These are phyloP conservation scores for Colletotrichum godetiae DNA, from an alignment of 2,329 filamentous ascomycete species.

Conservation along the genomic window DNA sequence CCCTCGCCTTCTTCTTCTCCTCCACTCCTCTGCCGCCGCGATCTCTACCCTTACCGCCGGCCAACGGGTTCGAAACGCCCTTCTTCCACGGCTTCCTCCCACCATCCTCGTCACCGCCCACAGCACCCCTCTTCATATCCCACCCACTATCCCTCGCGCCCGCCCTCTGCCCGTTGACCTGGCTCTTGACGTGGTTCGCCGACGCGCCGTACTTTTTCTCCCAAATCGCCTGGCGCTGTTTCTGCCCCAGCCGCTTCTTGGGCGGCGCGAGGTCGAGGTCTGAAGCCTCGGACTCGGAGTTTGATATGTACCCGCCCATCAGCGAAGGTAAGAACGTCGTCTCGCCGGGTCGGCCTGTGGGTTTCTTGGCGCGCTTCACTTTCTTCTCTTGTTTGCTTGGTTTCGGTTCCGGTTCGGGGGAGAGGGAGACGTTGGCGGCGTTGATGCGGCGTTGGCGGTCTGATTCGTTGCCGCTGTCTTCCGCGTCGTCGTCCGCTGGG, in stretches of 20 bases:
- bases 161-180: slow-evolving; percentile 45
- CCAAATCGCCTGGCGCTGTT: slow-evolving; percentile 81
- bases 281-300: slow-evolving; percentile 73
- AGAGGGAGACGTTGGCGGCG: slow-evolving; percentile 40
- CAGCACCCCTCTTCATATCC: slow-evolving; percentile 68
- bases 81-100: slow-evolving; percentile 63
- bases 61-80: slow-evolving; percentile 54
- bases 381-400: slow-evolving; percentile 46
- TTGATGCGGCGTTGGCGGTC: slow-evolving; percentile 40
- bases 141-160: slow-evolving; percentile 61
- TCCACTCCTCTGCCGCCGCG: slow-evolving; percentile 29
- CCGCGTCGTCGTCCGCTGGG: slow-evolving; percentile 45
- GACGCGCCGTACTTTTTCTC: slow-evolving; percentile 82
- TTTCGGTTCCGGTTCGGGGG: slow-evolving; percentile 42
- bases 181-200: slow-evolving; percentile 72
- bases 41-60: slow-evolving; percentile 30
- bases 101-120: slow-evolving; percentile 53
- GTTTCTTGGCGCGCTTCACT: slow-evolving; percentile 36
- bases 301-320: slow-evolving; percentile 84
- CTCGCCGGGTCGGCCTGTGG: slow-evolving; percentile 41
- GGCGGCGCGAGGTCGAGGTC: slow-evolving; percentile 73
- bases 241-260: slow-evolving; percentile 82
- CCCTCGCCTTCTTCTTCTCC: slow-evolving; percentile 39
- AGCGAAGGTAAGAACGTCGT: slow-evolving; percentile 80
- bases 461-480: slow-evolving; percentile 34